Evolutionary conservation across 1,139 yeast genomes (phyloP).

Genomic region (Suhomyces wounanorum): DNA sequence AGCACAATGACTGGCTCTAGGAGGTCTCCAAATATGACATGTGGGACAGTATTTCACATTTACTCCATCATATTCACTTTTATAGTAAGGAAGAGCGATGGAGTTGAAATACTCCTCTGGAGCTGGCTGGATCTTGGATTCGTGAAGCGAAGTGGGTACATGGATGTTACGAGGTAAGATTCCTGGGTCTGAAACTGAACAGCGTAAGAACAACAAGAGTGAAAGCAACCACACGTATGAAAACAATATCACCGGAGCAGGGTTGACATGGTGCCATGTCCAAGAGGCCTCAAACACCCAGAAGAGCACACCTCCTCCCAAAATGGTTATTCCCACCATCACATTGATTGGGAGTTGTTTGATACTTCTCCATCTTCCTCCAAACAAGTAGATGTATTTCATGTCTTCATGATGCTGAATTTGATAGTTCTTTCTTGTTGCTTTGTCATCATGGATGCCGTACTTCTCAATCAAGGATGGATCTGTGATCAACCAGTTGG

Average conservation of each 20-base stretch:
- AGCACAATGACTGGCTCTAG: conserved; percentile 46
- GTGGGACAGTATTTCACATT: conserved; percentile 49
- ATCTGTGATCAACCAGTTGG: conserved; percentile 49
- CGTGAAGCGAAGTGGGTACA: conserved; percentile 30
- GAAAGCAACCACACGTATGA: conserved; percentile 58
- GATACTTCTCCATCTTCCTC: conserved; percentile 60
- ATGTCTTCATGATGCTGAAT: conserved; percentile 31
- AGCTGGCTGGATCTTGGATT: conserved; percentile 26
- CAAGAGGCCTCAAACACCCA: conserved; percentile 50
- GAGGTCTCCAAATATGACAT: conserved; percentile 52
- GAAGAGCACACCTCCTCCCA: conserved; percentile 53
- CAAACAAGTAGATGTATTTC: conserved; percentile 52
- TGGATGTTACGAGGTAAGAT: conserved; percentile 70
- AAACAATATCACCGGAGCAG: conserved; percentile 59
- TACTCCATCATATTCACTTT: conserved; percentile 30
- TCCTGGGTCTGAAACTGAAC: conserved; percentile 72
- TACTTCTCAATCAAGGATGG: conserved; percentile 27
- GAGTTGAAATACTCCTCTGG: conserved; percentile 68
- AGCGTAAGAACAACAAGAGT: conserved; percentile 49
- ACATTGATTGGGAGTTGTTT: conserved; percentile 39
- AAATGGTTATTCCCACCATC: conserved; percentile 32
- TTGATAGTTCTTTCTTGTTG: conserved; percentile 34
- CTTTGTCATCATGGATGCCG: conserved; percentile 3
- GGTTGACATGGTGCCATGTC: conserved; percentile 59
- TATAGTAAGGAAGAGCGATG: conserved; percentile 53